phyloP scores from a whole-genome alignment of 2,329 filamentous ascomycete species.

The Fusarium sp. region DNA sequence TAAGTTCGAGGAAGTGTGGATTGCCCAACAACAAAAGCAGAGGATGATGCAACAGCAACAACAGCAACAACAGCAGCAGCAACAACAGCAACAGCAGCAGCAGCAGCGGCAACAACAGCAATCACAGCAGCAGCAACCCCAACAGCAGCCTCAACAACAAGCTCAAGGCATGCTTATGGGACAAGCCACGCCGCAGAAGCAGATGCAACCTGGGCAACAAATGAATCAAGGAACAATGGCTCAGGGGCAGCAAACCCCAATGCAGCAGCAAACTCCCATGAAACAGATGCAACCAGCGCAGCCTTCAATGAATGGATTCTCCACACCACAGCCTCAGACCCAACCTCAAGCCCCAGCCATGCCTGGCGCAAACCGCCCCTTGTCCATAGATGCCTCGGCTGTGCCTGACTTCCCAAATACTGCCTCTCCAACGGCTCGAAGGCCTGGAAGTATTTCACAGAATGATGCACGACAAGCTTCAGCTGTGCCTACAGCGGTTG shows the following conservation, averaged over 20 bases:
- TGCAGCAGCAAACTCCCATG: constrained; percentile 56
- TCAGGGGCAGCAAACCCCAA: constrained; percentile 50
- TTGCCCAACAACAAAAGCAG: constrained; percentile 67
- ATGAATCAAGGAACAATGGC: constrained; percentile 55
- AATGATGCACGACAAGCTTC: constrained; percentile 50
- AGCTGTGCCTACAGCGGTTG: constrained; percentile 29
- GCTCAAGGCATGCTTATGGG: constrained; percentile 50
- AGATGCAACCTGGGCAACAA: constrained; percentile 53
- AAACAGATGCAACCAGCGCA: constrained; percentile 60
- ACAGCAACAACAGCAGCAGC: constrained; percentile 57
- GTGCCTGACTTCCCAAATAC: constrained; percentile 58
- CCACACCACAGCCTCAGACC: constrained; percentile 52
- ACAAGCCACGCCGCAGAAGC: constrained; percentile 52
- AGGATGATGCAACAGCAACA: constrained; percentile 66
- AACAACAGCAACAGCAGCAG: constrained; percentile 53
- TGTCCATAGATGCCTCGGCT: constrained; percentile 61
- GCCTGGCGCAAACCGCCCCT: constrained; percentile 60
- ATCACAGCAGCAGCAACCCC: constrained; percentile 9
- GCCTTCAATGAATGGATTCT: constrained; percentile 55
- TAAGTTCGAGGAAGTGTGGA: constrained; percentile 80
- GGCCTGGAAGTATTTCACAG: constrained; percentile 58
- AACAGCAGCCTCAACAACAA: constrained; percentile 55
- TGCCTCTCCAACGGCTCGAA: constrained; percentile 60
- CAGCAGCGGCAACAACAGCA: constrained; percentile 51
- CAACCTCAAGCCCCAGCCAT: constrained; percentile 41